These are phyloP conservation scores for Tulasnella sp. DNA, from an alignment of 768 basidiomycete species.

Conservation along the genomic window DNA sequence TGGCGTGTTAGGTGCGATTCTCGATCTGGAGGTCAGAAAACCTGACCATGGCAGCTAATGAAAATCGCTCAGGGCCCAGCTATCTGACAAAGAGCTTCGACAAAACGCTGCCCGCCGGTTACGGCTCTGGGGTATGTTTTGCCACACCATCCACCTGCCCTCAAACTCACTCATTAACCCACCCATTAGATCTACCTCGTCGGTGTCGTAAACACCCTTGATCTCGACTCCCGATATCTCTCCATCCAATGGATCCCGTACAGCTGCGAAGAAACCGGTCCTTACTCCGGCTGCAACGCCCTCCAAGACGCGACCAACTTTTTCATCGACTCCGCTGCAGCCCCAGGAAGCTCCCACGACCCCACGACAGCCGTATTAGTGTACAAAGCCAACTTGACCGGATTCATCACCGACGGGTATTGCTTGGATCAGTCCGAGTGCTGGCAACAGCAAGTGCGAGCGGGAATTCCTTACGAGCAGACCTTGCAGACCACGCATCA, in stretches of 20 bases:
- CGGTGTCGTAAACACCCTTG: slow-evolving; percentile 16
- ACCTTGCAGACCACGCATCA: slow-evolving; percentile 10
- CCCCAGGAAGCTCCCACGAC: slow-evolving; percentile 17
- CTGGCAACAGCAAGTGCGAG: slow-evolving; percentile 11
- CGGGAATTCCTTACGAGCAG: slow-evolving; percentile 19
- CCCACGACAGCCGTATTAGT: not conserved
- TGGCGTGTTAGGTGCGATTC: not conserved
- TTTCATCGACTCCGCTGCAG: slow-evolving; percentile 5
- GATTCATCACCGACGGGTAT: slow-evolving; percentile 19
- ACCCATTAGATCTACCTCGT: slow-evolving; percentile 7
- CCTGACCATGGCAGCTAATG: not conserved
- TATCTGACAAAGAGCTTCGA: slow-evolving; percentile 16
- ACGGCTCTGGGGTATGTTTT: slow-evolving; percentile 16
- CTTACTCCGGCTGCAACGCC: slow-evolving; percentile 17
- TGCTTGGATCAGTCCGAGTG: slow-evolving; percentile 12
- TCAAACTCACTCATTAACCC: not conserved
- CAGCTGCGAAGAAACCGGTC: slow-evolving; percentile 25
- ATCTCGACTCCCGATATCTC: not conserved
- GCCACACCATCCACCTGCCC: not conserved
- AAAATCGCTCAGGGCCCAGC: not conserved
- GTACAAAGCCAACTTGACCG: slow-evolving; percentile 25
- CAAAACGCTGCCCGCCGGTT: slow-evolving; percentile 10
- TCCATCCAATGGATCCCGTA: slow-evolving; percentile 15
- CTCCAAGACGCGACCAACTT: slow-evolving; percentile 17
- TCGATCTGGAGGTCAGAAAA: no score